phyloP scores from a whole-genome alignment of 345 rosid genomes.

The Streptanthus diversifolius region DNA sequence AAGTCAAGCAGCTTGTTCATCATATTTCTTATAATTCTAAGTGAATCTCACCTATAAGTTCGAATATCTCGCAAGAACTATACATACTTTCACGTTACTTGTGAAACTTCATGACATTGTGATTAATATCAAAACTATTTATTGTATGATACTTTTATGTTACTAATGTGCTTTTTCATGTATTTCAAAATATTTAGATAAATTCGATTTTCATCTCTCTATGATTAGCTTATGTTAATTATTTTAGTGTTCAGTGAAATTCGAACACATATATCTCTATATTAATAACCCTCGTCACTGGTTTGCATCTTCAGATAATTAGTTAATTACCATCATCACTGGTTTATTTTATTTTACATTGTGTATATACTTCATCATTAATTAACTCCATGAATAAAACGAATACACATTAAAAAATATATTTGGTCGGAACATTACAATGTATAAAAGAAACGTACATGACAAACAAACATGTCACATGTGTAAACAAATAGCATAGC shows the following conservation, averaged over 20 bases:
- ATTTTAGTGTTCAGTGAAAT: background rate
- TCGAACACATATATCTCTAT: background rate
- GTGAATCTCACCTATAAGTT: background rate
- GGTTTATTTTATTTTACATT: background rate
- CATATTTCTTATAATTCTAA: background rate
- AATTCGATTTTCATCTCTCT: background rate
- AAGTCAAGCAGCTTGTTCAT: slow-evolving; percentile 16
- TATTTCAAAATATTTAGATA: background rate
- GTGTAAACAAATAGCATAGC: slow-evolving; percentile 21
- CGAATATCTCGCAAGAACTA: background rate
- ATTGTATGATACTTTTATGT: background rate
- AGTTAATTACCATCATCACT: background rate
- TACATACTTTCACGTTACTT: background rate
- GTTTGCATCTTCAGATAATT: background rate
- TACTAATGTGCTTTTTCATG: background rate
- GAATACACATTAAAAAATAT: background rate
- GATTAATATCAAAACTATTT: background rate
- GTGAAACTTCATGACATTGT: background rate
- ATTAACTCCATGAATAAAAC: background rate
- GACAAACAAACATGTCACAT: slow-evolving; percentile 32
- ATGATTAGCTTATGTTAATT: background rate
- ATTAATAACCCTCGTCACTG: too few relatives aligned
- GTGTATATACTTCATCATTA: background rate
- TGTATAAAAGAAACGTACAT: background rate
- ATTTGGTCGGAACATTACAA: background rate